Evolutionary conservation across 2,329 filamentous ascomycete genomes (phyloP).

Genomic region (Penicillium polonicum): DNA sequence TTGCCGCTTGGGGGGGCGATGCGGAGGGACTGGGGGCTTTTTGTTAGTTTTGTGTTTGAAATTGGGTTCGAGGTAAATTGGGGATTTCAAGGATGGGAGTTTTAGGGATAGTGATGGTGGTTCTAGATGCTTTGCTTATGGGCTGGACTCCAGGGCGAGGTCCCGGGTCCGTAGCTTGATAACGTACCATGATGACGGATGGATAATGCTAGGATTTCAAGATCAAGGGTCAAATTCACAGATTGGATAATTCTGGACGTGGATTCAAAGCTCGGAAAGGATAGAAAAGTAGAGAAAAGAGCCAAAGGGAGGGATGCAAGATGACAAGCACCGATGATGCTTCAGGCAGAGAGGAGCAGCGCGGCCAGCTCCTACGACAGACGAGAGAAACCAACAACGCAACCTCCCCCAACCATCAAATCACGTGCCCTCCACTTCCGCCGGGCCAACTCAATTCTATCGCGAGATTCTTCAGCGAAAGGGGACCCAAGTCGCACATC

Average conservation of each 20-base stretch:
- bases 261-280: slow-evolving; percentile 1
- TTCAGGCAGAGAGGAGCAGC: slow-evolving; percentile 28
- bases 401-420: slow-evolving; percentile 3
- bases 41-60: slow-evolving; percentile 5
- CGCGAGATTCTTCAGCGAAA: slow-evolving; percentile 14
- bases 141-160: slow-evolving; percentile 8
- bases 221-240: not conserved
- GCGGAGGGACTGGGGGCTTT: slow-evolving; percentile 71
- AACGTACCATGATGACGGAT: slow-evolving; percentile 34
- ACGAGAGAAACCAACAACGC: slow-evolving; percentile 28
- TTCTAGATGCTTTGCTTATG: slow-evolving; percentile 11
- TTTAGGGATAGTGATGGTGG: not conserved
- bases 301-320: slow-evolving; percentile 17
- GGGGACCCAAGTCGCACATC: not conserved
- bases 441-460: slow-evolving; percentile 9
- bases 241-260: not conserved
- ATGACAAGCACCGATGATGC: slow-evolving; percentile 18
- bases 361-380: slow-evolving; percentile 40
- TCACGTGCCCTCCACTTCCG: slow-evolving; percentile 25
- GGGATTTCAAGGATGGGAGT: not conserved
- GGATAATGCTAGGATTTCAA: not conserved
- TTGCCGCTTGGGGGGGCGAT: slow-evolving; percentile 73
- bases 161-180: slow-evolving; percentile 20
- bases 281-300: slow-evolving; percentile 8
- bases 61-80: not conserved